phyloP scores from a whole-genome alignment of 129 eudicot genomes.

The Rutidosis leptorrhynchoides region DNA sequence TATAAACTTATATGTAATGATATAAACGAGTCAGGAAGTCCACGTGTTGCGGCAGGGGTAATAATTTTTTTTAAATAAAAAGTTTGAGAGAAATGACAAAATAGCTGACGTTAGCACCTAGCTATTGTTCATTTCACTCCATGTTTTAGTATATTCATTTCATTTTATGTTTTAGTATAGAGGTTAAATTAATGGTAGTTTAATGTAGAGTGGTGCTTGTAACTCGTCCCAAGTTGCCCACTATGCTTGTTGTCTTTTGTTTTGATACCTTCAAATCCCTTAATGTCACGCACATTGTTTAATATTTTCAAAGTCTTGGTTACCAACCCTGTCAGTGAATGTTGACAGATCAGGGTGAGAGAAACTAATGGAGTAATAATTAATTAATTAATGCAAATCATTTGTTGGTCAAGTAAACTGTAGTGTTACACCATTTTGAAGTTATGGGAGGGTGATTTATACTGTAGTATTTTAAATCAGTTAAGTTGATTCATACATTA shows the following conservation, averaged over 20 bases:
- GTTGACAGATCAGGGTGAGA: slow-evolving; percentile 36
- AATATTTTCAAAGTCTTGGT: slow-evolving; percentile 23
- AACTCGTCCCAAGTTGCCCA: not conserved
- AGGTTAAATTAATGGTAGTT: too few species aligned
- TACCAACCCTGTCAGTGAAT: slow-evolving; percentile 38
- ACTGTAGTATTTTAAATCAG: too few species aligned
- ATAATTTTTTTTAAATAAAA: too few species aligned
- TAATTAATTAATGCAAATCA: slow-evolving; percentile 30
- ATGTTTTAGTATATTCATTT: too few species aligned
- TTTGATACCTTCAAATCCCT: not conserved
- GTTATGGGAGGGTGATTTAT: too few species aligned
- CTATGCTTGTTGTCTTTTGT: slow-evolving; percentile 5
- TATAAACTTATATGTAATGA: not conserved
- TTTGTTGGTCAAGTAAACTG: slow-evolving; percentile 18
- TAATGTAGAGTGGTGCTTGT: not conserved
- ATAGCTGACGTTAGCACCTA: too few species aligned
- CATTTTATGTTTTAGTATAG: too few species aligned
- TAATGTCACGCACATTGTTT: slow-evolving; percentile 5
- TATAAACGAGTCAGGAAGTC: too few species aligned
- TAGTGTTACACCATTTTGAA: not conserved
- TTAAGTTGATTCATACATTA: not conserved
- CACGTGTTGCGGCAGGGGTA: too few species aligned
- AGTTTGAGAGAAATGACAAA: too few species aligned
- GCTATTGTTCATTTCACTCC: too few species aligned
- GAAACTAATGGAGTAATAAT: slow-evolving; percentile 15